Evolutionary conservation across 805 yeast species (phyloP), one percentile per base, ranked within the genome.

Genomic region (Clavispora vitiphila): DNA sequence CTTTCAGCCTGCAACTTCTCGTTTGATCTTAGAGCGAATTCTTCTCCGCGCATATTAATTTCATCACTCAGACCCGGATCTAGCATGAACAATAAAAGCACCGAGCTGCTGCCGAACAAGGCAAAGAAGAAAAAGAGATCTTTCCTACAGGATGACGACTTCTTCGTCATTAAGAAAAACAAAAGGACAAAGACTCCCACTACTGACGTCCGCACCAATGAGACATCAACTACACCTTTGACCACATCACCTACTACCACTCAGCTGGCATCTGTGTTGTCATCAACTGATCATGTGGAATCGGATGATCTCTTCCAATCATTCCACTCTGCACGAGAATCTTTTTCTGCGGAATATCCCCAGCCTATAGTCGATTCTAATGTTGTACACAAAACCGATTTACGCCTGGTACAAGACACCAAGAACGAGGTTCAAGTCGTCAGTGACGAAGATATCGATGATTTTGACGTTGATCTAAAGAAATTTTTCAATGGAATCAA

Each of bases 91-190:
- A 25, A 20, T n/a, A 12, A 11, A 12, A 36, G 31, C 15, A 9
- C 26, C 20, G 25, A 23, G 19, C 34, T 24, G 30, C 37, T 32
- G 37, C 41, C 41, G 2, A 31, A 15, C 8, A 32, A 31, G 25
- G 42, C 42, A 24, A 49, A 49, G 23, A 50, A 50, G 24, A 37
- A 39, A 11, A 43, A 40, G 27, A 38, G 41, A 11, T 43, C 47
- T 3, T 37, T 49, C 21, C 37, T 49, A 15, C 51, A 43, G 3
- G 51, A 53, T n/a, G 67, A 64, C 41, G 68, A 63, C 37, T 62
- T 62, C 47, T 64, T 64, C 43, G 58, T 61, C 8, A 42, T 60
- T 35, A 51, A 49, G 38, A 42, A 45, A 23, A 38, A 46, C 18
- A 50, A 49, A 43, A 44, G 42, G 30, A 11, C 39, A n/a, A 42